phyloP scores from a whole-genome alignment of 1,284 basidiomycete species.

The Xerocomus minutiporus region DNA sequence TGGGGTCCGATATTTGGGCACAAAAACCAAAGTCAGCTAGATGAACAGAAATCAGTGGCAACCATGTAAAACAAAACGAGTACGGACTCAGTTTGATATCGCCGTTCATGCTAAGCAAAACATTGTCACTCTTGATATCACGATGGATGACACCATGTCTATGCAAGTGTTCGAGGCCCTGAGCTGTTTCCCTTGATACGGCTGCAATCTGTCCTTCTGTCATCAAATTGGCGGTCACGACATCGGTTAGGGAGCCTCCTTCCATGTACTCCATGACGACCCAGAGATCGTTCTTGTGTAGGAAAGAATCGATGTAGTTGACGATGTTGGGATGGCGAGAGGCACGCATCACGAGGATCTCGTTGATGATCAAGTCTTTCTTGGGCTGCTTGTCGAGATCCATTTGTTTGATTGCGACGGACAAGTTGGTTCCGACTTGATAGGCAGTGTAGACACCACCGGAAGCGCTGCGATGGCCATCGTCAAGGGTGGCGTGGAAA shows the following conservation, averaged over 20 bases:
- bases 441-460: slow-evolving; percentile 98
- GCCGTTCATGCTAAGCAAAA: slow-evolving; percentile 85
- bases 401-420: slow-evolving; percentile 99
- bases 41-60: slow-evolving; percentile 8
- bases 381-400: slow-evolving; percentile 99
- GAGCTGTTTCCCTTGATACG: slow-evolving; percentile 84
- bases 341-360: slow-evolving; percentile 98
- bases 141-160: slow-evolving; percentile 94
- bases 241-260: slow-evolving; percentile 88
- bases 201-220: slow-evolving; percentile 93
- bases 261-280: slow-evolving; percentile 99
- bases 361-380: slow-evolving; percentile 99
- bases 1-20: slow-evolving; percentile 90
- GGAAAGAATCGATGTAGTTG: slow-evolving; percentile 98
- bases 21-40: slow-evolving; percentile 98
- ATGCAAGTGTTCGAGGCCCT: slow-evolving; percentile 90
- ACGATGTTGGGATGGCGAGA: slow-evolving; percentile 97
- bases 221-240: slow-evolving; percentile 97
- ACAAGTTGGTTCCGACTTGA: slow-evolving; percentile 88
- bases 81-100: slow-evolving; percentile 95
- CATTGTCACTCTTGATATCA: slow-evolving; percentile 98
- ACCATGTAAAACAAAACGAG: neutral
- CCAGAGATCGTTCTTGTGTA: slow-evolving; percentile 98
- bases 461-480: slow-evolving; percentile 62
- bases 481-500: neutral